A percentile compares a stretch with the other conserved stretches of the same genome.
phyloP scores from a whole-genome alignment of 768 basidiomycete genomes.

The Trichaptum fuscoviolaceum region DNA sequence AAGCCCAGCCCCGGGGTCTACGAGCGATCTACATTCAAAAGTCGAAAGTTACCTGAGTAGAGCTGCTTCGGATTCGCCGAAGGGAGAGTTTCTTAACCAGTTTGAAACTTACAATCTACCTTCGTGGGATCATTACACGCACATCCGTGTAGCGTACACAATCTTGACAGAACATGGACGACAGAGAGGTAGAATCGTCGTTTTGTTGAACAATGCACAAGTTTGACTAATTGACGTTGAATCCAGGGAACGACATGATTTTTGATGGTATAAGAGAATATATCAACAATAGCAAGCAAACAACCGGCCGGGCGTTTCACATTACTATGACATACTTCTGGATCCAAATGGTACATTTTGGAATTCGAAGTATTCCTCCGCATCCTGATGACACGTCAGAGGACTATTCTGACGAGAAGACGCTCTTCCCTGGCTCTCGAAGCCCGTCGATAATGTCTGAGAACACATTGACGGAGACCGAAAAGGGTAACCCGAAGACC shows the following conservation, averaged over 20 bases:
- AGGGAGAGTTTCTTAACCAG: conserved; percentile 29
- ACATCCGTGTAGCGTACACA: conserved; percentile 39
- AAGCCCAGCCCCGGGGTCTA: background rate
- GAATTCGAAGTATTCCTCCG: conserved; percentile 20
- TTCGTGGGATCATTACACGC: conserved; percentile 45
- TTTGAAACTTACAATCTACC: conserved; percentile 32
- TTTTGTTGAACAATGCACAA: background rate
- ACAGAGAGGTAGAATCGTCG: conserved; percentile 30
- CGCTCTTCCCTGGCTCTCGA: background rate
- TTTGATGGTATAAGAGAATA: conserved; percentile 38
- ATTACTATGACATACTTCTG: conserved; percentile 48
- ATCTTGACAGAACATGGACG: conserved; percentile 36
- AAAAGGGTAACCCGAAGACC: background rate
- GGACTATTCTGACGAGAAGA: background rate
- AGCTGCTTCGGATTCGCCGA: conserved; percentile 23
- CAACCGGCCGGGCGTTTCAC: conserved; percentile 35
- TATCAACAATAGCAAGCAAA: conserved; percentile 30
- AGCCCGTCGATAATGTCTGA: background rate
- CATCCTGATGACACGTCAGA: background rate
- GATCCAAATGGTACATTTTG: conserved; percentile 45
- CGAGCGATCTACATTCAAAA: background rate
- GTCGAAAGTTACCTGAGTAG: conserved; percentile 13
- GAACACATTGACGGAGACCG: background rate
- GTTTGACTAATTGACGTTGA: background rate
- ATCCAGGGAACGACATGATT: conserved; percentile 38